These are phyloP conservation scores for Malassezia furfur DNA, from an alignment of 1,284 basidiomycete species.

Conservation along the genomic window DNA sequence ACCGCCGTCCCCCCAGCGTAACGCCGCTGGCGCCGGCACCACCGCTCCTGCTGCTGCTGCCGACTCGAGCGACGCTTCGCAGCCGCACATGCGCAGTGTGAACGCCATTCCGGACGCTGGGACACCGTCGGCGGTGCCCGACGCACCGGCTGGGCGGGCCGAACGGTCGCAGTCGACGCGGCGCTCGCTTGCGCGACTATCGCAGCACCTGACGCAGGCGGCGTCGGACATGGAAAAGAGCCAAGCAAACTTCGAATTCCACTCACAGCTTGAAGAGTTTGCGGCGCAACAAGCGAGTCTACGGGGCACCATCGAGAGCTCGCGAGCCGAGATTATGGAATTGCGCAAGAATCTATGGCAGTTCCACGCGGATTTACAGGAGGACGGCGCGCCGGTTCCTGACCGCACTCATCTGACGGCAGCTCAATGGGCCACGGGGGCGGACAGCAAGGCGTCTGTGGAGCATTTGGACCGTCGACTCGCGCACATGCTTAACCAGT, in stretches of 20 bases:
- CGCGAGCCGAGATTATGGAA: constrained; percentile 9
- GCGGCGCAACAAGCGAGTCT: constrained; percentile 9
- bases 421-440: too few relatives aligned
- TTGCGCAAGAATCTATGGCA: constrained; percentile 8
- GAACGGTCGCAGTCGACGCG: background rate
- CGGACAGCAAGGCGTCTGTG: background rate
- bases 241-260: background rate
- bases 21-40: too few relatives aligned
- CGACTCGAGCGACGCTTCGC: too few relatives aligned
- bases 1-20: too few relatives aligned
- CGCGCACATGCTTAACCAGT: constrained; percentile 4
- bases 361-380: constrained; percentile 1
- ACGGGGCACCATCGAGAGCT: constrained; percentile 10
- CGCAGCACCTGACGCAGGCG: background rate
- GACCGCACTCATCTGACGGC: too few relatives aligned
- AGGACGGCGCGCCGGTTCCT: background rate
- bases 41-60: too few relatives aligned
- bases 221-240: background rate
- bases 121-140: too few relatives aligned
- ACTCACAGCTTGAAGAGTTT: constrained; percentile 7
- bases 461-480: constrained; percentile 13
- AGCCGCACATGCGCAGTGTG: too few relatives aligned
- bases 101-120: too few relatives aligned
- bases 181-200: background rate
- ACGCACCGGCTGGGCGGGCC: too few relatives aligned